Evolutionary conservation across 768 basidiomycete genomes (phyloP).

Genomic region (Collybiopsis confluens): DNA sequence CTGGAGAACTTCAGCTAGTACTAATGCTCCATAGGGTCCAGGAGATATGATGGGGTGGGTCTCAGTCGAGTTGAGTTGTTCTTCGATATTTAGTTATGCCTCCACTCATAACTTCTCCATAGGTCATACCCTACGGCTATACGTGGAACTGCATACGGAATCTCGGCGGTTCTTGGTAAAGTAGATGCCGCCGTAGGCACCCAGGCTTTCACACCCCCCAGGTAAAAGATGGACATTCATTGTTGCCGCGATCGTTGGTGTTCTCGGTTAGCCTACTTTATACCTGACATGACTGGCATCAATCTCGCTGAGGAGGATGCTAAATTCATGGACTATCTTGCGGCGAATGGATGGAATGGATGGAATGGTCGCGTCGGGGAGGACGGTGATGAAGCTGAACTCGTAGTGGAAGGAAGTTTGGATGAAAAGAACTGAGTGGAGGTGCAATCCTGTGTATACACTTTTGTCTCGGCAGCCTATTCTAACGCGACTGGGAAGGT

Average conservation of each 20-base stretch:
- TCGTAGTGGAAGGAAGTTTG: not conserved
- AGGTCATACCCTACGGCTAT: conserved; percentile 65
- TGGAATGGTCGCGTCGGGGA: conserved; percentile 60
- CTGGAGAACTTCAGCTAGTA: not conserved
- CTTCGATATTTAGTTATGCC: not conserved
- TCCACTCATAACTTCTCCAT: conserved; percentile 5
- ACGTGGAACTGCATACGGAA: conserved; percentile 65
- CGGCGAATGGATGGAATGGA: conserved; percentile 63
- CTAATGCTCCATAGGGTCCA: conserved; percentile 43
- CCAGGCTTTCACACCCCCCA: conserved; percentile 65
- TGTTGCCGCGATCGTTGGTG: conserved; percentile 64
- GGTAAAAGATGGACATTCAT: conserved; percentile 72
- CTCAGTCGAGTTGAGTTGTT: conserved; percentile 48
- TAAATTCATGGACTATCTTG: conserved; percentile 56
- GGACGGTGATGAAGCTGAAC: conserved; percentile 9
- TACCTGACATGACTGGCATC: conserved; percentile 62
- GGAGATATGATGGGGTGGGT: conserved; percentile 69
- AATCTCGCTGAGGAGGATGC: conserved; percentile 66
- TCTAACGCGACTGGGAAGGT: no score
- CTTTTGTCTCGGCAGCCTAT: no score
- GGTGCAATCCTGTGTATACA: not conserved
- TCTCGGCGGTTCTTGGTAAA: conserved; percentile 67
- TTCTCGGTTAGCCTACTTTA: conserved; percentile 60
- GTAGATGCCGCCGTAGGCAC: conserved; percentile 62
- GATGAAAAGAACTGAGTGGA: not conserved